phyloP scores from a whole-genome alignment of 306 rosid genomes.

The Echinosophora koreensis region DNA sequence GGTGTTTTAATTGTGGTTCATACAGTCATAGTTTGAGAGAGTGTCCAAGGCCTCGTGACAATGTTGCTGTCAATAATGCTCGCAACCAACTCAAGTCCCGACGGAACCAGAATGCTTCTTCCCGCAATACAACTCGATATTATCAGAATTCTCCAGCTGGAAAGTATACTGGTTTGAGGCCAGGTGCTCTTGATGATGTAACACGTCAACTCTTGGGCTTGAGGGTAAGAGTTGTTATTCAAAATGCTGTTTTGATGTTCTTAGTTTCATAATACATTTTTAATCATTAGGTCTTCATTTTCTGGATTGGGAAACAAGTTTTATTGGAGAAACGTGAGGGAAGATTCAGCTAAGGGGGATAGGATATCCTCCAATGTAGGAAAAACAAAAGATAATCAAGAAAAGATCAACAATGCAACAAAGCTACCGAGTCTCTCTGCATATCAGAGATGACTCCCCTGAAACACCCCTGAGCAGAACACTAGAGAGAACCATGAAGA shows the following conservation, averaged over 20 bases:
- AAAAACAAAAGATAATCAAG: conserved; percentile 1
- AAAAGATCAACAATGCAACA: not conserved
- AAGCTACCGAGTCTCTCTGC: conserved; percentile 11
- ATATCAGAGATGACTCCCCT: conserved; percentile 21
- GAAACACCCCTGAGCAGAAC: conserved; percentile 22
- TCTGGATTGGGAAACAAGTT: conserved; percentile 1
- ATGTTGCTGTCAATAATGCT: conserved; percentile 81
- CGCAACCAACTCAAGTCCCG: conserved; percentile 77
- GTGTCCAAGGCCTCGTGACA: conserved; percentile 82
- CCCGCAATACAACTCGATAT: conserved; percentile 87
- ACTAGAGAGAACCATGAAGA: conserved; percentile 9
- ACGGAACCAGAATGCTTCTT: conserved; percentile 66
- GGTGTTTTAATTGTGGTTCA: conserved; percentile 97
- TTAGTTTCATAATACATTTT: conserved; percentile 5
- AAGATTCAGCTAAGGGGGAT: conserved; percentile 19
- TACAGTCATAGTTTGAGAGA: conserved; percentile 83
- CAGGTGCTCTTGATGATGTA: conserved; percentile 83
- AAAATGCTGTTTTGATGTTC: conserved; percentile 42
- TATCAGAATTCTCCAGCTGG: conserved; percentile 89
- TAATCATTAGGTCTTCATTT: not conserved
- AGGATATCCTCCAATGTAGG: conserved; percentile 28
- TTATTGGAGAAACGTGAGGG: conserved; percentile 13
- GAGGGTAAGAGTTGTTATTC: conserved; percentile 63
- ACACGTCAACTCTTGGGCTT: conserved; percentile 86
- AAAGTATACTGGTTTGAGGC: conserved; percentile 87